Evolutionary conservation across 2,329 filamentous ascomycete genomes (phyloP), one percentile per base, ranked within the genome.

Genomic region (Tricladium varicosporioides): DNA sequence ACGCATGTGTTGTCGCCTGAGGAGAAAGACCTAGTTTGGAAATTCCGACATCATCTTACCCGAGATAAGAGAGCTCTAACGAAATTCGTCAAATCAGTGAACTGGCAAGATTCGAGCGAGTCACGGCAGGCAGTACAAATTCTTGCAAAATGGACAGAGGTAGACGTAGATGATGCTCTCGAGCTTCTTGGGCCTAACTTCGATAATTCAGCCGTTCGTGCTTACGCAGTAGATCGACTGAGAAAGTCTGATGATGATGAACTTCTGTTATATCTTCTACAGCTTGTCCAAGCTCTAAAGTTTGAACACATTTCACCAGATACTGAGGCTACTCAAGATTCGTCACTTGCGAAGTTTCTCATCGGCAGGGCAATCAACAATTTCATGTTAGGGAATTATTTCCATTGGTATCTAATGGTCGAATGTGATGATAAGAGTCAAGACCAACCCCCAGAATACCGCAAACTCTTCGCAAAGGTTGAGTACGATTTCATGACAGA

Each of bases 391-490:
- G 94, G 93, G 31, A 99, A 96, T 70, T 96, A 95, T 74, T 84
- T 99, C 53, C 91, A 97, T 72, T 99, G 94, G 94, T 99, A 97
- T 72, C 80, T 99, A 2, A 97, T 97, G 86, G 94, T 99, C 1
- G 95, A 99, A 74, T 95, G 92, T 65, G 93, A 97, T 70, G 78
- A 80, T 44, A 67, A 68, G 58, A 92, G 88, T 63, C 84, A 85
- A 2, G 88, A 91, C 45, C 90, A 92, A 65, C 81, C 85, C 18
- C 79, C 84, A 4, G 85, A 87, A 56, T 88, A 93, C 69, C 88
- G 90, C 47, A 89, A 90, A 60, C 85, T 97, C 15, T 99, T 96
- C 72, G 88, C 90, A 27, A 92, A 93, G 66, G 90, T 99, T 8
- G 92, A 94, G 58, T 99, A 92, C 67, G 91, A 97, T 69, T 99